Evolutionary conservation across 2,329 filamentous ascomycete species (phyloP).

Genomic region (Clonostachys rosea): DNA sequence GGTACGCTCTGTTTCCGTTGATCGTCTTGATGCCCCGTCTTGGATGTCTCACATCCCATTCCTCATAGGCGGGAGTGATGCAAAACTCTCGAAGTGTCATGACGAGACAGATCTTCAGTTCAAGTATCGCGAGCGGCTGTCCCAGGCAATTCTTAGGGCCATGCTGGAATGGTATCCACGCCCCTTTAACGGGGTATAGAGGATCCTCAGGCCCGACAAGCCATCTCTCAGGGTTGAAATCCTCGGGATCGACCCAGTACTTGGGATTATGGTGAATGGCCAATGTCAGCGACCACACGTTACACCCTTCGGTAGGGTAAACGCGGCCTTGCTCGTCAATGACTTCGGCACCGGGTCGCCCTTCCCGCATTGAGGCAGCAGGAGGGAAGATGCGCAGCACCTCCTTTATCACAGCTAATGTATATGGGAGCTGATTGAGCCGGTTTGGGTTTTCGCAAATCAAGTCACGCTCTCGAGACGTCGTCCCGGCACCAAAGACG

Average conservation of each 20-base stretch:
- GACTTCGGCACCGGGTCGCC: constrained; percentile 24
- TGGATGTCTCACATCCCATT: constrained; percentile 14
- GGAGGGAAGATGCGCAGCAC: constrained; percentile 46
- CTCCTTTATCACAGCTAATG: constrained; percentile 47
- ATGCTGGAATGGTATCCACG: constrained; percentile 48
- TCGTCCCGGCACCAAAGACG: constrained; percentile 32
- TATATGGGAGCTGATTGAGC: constrained; percentile 46
- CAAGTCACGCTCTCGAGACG: constrained; percentile 13
- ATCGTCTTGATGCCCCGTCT: constrained; percentile 12
- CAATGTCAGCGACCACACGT: not conserved
- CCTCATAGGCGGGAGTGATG: constrained; percentile 31
- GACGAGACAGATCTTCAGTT: constrained; percentile 43
- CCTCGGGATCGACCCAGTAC: constrained; percentile 28
- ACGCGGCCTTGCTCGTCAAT: constrained; percentile 33
- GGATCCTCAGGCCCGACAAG: constrained; percentile 18
- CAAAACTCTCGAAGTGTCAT: constrained; percentile 44
- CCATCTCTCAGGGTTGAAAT: constrained; percentile 38
- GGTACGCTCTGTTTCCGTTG: constrained; percentile 19
- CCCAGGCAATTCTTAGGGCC: constrained; percentile 51
- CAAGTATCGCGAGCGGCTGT: constrained; percentile 48
- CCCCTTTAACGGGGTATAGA: constrained; percentile 17
- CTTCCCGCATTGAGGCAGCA: constrained; percentile 31
- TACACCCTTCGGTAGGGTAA: constrained; percentile 21
- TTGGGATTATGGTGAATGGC: constrained; percentile 20
- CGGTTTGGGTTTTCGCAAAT: constrained; percentile 35